phyloP scores from a whole-genome alignment of 179 eudicot genomes.

The Heliamphora pulchella region DNA sequence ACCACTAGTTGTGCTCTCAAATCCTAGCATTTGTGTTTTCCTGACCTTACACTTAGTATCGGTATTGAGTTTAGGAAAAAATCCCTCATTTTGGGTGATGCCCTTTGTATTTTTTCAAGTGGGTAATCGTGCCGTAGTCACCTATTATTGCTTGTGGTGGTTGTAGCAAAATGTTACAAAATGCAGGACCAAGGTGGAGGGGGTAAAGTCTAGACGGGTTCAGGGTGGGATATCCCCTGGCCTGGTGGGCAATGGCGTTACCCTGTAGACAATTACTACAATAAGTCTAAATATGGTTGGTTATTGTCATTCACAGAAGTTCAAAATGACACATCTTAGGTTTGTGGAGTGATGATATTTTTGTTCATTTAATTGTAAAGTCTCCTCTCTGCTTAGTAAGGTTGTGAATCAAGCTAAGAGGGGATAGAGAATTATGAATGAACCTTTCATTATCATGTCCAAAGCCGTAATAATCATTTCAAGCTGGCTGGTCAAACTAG shows the following conservation, averaged over 20 bases:
- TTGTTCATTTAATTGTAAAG: neutral
- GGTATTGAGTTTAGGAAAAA: neutral
- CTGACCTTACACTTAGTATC: neutral
- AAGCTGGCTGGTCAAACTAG: neutral
- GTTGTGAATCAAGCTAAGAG: neutral
- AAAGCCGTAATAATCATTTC: neutral
- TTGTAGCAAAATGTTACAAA: neutral
- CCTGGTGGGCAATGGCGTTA: neutral
- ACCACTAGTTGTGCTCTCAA: neutral
- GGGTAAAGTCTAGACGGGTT: neutral
- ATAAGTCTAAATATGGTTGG: neutral
- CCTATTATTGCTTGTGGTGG: neutral
- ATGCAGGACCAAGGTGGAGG: neutral
- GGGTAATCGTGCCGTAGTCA: neutral
- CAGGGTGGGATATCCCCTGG: neutral
- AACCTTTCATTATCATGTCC: neutral
- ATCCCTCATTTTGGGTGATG: neutral
- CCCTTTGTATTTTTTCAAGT: neutral
- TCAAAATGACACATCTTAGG: neutral
- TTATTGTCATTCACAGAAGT: neutral
- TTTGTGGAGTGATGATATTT: neutral
- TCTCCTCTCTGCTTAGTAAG: neutral
- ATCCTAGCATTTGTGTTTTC: constrained; percentile 1
- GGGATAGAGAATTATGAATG: neutral
- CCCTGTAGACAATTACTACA: neutral